A percentile compares a stretch with the other conserved stretches of the same genome.
These are phyloP conservation scores for Paratrimastix pyriformis DNA, from an alignment of 78 protist genomes.

Conservation along the genomic window DNA sequence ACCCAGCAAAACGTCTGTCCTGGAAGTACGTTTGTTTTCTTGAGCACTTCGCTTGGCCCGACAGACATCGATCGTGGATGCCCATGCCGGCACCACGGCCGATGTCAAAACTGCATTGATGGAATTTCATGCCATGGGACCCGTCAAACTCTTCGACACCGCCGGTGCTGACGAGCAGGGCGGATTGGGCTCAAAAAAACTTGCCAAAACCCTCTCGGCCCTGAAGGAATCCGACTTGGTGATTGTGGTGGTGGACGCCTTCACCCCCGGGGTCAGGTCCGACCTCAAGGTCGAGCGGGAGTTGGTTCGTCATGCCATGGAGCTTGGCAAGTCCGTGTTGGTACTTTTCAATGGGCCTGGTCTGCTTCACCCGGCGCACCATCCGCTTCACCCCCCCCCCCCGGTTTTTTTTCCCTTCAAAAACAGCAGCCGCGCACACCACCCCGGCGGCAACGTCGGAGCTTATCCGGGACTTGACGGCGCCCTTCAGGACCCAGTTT, in stretches of 20 bases:
- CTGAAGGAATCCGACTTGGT: constrained; percentile 9
- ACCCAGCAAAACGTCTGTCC: background rate
- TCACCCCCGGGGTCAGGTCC: too few relatives aligned
- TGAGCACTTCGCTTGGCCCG: background rate
- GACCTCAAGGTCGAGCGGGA: too few relatives aligned
- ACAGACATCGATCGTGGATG: constrained; percentile 15
- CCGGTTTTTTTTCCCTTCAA: background rate
- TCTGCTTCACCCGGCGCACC: too few relatives aligned
- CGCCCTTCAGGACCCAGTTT: too few relatives aligned
- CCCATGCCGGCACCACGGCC: constrained; percentile 24
- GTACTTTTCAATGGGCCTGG: too few relatives aligned
- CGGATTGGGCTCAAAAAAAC: constrained; percentile 15
- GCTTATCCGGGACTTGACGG: too few relatives aligned
- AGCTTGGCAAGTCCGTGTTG: constrained; percentile 1
- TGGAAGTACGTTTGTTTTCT: background rate
- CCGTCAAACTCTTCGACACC: constrained; percentile 30
- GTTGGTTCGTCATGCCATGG: constrained; percentile 5
- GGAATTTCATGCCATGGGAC: constrained; percentile 23
- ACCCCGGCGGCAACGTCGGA: too few relatives aligned
- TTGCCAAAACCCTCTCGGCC: background rate
- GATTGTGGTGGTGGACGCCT: constrained; percentile 14
- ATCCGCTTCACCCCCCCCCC: background rate
- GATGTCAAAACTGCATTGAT: constrained; percentile 17
- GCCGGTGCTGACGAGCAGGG: constrained; percentile 25
- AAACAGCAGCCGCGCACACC: too few relatives aligned